A percentile compares a stretch with the other conserved stretches of the same genome.
Conservation (phyloP, 2,329 filamentous ascomycete genomes). For the Sordariomycetes sp. region DNA sequence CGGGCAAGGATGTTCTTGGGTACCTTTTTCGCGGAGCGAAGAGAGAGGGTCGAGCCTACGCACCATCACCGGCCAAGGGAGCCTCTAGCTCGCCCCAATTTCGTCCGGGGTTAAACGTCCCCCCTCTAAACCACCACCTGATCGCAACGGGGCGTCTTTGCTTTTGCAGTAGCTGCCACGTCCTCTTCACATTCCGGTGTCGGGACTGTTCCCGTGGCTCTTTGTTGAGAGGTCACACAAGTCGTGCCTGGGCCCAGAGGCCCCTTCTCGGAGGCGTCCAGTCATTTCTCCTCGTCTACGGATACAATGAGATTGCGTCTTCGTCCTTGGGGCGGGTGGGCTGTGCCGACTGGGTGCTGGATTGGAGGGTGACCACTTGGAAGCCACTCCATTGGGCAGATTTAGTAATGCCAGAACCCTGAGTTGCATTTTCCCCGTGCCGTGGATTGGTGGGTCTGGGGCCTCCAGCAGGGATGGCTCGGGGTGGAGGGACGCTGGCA, state of each 20-base stretch:
- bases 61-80: background rate
- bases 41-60: background rate
- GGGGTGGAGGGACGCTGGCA: too few relatives aligned
- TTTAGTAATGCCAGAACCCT: background rate
- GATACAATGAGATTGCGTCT: background rate
- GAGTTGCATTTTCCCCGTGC: background rate
- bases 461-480: too few relatives aligned
- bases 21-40: background rate
- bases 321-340: background rate
- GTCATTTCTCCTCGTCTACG: background rate
- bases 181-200: background rate
- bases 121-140: background rate
- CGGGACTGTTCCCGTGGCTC: background rate
- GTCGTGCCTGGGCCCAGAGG: background rate
- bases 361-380: background rate
- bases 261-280: background rate
- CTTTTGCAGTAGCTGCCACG: background rate
- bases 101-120: background rate
- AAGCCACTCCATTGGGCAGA: background rate
- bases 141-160: background rate
- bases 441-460: background rate
- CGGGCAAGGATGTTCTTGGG: background rate
- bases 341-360: background rate
- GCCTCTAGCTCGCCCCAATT: background rate
- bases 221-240: background rate